Percentiles rank a stretch among this genome's conserved stretches.
These are phyloP conservation scores for Lentinus tigrinus DNA, from an alignment of 768 basidiomycete species.

Conservation along the genomic window DNA sequence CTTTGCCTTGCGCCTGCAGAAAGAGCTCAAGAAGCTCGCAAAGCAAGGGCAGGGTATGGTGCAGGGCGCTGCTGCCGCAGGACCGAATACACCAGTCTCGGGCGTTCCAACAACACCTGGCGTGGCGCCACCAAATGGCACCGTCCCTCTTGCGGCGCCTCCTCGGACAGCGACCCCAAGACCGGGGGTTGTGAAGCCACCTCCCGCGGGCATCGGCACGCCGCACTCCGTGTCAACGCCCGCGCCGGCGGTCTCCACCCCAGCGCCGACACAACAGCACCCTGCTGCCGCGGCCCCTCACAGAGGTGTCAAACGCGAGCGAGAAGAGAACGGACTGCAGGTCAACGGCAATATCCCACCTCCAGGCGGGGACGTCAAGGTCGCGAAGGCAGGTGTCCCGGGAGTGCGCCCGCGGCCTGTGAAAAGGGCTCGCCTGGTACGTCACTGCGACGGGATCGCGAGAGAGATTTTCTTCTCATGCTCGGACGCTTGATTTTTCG, in stretches of 20 bases:
- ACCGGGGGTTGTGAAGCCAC: slow-evolving; percentile 7
- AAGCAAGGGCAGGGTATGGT: slow-evolving; percentile 43
- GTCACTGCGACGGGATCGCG: slow-evolving; percentile 24
- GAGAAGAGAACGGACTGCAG: slow-evolving; percentile 18
- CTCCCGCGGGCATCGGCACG: slow-evolving; percentile 21
- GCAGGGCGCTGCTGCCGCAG: slow-evolving; percentile 20
- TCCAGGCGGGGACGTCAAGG: slow-evolving; percentile 26
- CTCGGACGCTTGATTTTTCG: slow-evolving; percentile 5
- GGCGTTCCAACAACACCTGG: slow-evolving; percentile 13
- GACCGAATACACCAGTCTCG: slow-evolving; percentile 2
- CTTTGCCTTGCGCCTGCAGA: slow-evolving; percentile 37
- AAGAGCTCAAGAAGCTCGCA: slow-evolving; percentile 69
- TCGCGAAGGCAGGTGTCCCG: slow-evolving; percentile 57
- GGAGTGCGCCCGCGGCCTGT: slow-evolving; percentile 64
- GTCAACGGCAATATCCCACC: slow-evolving; percentile 10
- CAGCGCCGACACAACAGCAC: slow-evolving; percentile 4
- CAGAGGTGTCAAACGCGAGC: slow-evolving; percentile 26
- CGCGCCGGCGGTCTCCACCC: neutral
- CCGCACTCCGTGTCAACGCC: slow-evolving; percentile 21
- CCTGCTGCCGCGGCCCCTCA: neutral
- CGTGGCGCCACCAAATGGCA: slow-evolving; percentile 6
- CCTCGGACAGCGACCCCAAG: slow-evolving; percentile 16
- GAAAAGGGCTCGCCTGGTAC: slow-evolving; percentile 76
- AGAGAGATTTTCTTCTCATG: neutral
- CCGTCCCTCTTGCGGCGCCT: slow-evolving; percentile 2